phyloP scores from a whole-genome alignment of 306 rosid genomes.

The Trichosanthes cucumerina region DNA sequence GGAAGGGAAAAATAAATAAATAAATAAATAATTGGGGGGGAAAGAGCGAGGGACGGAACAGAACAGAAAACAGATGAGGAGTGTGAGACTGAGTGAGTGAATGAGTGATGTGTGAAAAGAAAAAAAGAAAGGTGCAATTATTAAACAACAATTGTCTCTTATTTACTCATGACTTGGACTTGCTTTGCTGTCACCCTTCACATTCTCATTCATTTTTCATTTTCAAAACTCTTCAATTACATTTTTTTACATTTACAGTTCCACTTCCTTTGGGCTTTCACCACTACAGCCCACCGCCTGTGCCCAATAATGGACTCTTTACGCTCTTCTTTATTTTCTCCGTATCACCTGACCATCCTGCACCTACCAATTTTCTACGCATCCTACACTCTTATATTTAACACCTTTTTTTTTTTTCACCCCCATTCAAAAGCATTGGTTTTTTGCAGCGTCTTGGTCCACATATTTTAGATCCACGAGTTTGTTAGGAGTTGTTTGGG shows the following conservation, averaged over 20 bases:
- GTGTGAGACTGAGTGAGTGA: background rate
- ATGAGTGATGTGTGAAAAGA: background rate
- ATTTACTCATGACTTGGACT: background rate
- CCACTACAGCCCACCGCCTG: background rate
- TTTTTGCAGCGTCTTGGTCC: background rate
- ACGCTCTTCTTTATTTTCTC: too few relatives aligned
- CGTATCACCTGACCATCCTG: too few relatives aligned
- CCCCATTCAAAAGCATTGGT: background rate
- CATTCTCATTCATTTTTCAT: background rate
- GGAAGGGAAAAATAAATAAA: too few relatives aligned
- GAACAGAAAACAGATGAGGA: background rate
- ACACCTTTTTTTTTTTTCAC: background rate
- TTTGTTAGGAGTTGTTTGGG: too few relatives aligned
- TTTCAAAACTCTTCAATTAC: background rate
- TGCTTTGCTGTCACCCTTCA: background rate
- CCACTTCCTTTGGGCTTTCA: background rate
- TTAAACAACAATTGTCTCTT: slow-evolving; percentile 2
- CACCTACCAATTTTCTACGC: too few relatives aligned
- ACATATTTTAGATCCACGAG: too few relatives aligned
- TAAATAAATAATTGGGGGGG: slow-evolving; percentile 13
- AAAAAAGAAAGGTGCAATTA: background rate
- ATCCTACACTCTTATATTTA: background rate
- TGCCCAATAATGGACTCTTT: background rate
- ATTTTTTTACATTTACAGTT: background rate
- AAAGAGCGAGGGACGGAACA: background rate